phyloP scores from a whole-genome alignment of 2,329 filamentous ascomycete species.

The Colletotrichum brevisporum region DNA sequence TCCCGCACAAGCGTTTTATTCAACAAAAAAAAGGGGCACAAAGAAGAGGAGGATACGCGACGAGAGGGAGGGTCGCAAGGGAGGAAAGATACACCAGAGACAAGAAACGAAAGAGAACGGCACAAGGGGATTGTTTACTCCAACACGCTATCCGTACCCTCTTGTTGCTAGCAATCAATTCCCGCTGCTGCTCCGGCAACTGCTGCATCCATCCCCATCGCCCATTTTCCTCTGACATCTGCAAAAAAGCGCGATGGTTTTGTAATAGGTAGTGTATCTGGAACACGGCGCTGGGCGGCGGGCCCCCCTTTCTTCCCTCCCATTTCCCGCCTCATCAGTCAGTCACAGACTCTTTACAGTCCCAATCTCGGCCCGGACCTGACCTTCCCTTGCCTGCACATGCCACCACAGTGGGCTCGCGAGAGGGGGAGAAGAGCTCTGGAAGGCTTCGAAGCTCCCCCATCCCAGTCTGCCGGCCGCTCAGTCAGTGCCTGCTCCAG shows the following conservation, averaged over 20 bases:
- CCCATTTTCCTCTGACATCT: neutral
- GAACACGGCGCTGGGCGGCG: constrained; percentile 5
- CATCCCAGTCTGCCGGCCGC: constrained; percentile 19
- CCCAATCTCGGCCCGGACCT: constrained; percentile 17
- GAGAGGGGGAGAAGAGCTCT: constrained; percentile 29
- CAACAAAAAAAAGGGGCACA: constrained; percentile 1
- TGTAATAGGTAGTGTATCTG: constrained; percentile 30
- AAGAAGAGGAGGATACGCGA: neutral
- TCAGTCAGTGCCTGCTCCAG: neutral
- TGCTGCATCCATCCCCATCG: neutral
- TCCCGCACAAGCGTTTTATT: constrained; percentile 9
- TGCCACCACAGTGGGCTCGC: neutral
- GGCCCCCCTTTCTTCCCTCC: constrained; percentile 13
- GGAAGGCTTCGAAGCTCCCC: constrained; percentile 12
- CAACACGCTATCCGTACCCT: too few relatives aligned
- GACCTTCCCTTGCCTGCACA: too few relatives aligned
- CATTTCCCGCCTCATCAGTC: constrained; percentile 8
- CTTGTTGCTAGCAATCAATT: constrained; percentile 3
- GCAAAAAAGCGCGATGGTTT: neutral
- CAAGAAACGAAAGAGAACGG: neutral
- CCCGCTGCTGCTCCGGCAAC: constrained; percentile 35
- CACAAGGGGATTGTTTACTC: constrained; percentile 18
- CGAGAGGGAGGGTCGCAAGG: neutral
- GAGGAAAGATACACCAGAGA: neutral
- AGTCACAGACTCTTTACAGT: too few relatives aligned